phyloP scores from a whole-genome alignment of 164 flowering plant species.

The Stephania cephalantha region DNA sequence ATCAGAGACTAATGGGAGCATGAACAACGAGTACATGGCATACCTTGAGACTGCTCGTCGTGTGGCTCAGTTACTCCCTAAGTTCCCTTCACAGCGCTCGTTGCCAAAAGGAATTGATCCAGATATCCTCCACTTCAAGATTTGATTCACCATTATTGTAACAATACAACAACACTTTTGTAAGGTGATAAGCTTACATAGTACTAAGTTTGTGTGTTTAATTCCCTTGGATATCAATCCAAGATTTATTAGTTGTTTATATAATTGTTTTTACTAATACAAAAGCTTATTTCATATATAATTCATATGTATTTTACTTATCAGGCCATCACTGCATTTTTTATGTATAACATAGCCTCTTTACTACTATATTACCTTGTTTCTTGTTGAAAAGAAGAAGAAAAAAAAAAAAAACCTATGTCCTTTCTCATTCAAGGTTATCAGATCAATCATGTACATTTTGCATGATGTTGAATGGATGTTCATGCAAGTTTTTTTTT shows the following conservation, averaged over 20 bases:
- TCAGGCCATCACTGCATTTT: too few species aligned
- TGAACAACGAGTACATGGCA: conserved; percentile 19
- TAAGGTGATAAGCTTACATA: too few species aligned
- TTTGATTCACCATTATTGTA: conserved; percentile 16
- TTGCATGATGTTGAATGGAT: background rate
- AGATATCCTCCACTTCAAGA: conserved; percentile 33
- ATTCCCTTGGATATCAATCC: too few species aligned
- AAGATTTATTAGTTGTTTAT: too few species aligned
- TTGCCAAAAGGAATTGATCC: conserved; percentile 38
- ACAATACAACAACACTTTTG: too few species aligned
- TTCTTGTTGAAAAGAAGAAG: background rate
- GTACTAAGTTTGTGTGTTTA: too few species aligned
- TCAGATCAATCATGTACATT: background rate
- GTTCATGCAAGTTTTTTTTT: background rate
- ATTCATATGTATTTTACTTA: too few species aligned
- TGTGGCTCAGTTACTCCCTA: conserved; percentile 42
- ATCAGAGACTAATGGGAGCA: background rate
- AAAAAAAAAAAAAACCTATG: too few species aligned
- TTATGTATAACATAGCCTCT: too few species aligned
- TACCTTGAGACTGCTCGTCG: conserved; percentile 44
- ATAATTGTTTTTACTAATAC: too few species aligned
- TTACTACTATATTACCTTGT: too few species aligned
- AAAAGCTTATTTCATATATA: too few species aligned
- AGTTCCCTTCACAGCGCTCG: conserved; percentile 37
- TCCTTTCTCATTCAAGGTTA: background rate